Conservation (phyloP, 345 rosid genomes). For the Aquilaria sinensis region DNA sequence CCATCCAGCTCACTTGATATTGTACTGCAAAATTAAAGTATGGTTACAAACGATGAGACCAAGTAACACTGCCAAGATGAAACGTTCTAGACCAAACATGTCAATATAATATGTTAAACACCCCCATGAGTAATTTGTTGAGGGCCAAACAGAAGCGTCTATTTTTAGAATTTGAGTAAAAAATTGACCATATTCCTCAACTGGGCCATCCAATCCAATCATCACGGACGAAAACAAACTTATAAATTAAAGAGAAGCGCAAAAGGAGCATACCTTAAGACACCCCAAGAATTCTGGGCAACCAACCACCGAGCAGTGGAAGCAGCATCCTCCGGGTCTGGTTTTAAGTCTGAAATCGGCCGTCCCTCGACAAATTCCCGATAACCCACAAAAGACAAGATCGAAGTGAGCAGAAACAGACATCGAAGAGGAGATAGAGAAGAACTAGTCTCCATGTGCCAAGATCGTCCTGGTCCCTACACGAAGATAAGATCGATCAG, state of each 20-base stretch:
- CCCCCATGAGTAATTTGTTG: too few species aligned
- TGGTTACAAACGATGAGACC: slow-evolving; percentile 6
- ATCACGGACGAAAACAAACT: not conserved
- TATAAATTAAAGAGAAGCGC: not conserved
- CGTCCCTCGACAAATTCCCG: slow-evolving; percentile 38
- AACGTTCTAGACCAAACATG: too few species aligned
- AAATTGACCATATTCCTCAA: too few species aligned
- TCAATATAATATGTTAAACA: too few species aligned
- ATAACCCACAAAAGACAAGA: slow-evolving; percentile 14
- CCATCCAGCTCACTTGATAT: slow-evolving; percentile 64
- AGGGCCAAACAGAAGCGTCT: not conserved
- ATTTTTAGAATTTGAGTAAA: not conserved
- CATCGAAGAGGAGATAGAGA: not conserved
- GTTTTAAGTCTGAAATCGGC: slow-evolving; percentile 33
- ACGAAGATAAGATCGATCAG: too few species aligned
- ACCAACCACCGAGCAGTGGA: slow-evolving; percentile 86
- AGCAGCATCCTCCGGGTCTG: slow-evolving; percentile 48
- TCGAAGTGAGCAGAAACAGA: not conserved
- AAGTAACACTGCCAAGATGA: slow-evolving; percentile 5
- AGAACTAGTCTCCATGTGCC: too few species aligned
- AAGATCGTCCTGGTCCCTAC: too few species aligned
- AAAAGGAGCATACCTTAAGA: slow-evolving; percentile 44
- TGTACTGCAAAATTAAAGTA: slow-evolving; percentile 51
- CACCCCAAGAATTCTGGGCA: slow-evolving; percentile 78
- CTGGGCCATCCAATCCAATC: not conserved